A percentile compares a stretch with the other conserved stretches of the same genome.
Conservation (phyloP, 2,329 filamentous ascomycete genomes). For the Diaporthe batatas region DNA sequence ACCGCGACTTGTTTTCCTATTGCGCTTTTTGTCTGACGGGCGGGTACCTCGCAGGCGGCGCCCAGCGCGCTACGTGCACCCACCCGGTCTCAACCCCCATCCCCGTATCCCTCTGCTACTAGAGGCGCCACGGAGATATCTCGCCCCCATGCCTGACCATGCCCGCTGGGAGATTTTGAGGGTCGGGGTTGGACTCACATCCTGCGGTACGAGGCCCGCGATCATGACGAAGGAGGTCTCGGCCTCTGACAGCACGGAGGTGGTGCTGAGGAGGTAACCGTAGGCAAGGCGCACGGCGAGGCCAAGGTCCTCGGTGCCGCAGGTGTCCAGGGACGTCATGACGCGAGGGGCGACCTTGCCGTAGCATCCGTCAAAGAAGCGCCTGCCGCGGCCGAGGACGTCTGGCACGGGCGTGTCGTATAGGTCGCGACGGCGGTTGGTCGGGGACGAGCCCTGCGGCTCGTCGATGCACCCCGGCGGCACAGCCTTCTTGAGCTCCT, state of each 20-base stretch:
- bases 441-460: constrained; percentile 53
- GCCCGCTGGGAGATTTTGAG: neutral
- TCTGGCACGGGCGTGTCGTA: constrained; percentile 51
- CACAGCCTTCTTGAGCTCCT: constrained; percentile 59
- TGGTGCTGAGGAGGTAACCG: constrained; percentile 62
- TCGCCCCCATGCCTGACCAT: neutral
- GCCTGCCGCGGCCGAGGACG: constrained; percentile 58
- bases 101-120: neutral
- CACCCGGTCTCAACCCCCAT: neutral
- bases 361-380: constrained; percentile 63
- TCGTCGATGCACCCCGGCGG: constrained; percentile 58
- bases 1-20: neutral
- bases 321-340: constrained; percentile 62
- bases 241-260: constrained; percentile 56
- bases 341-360: constrained; percentile 62
- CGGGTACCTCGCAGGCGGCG: constrained; percentile 8
- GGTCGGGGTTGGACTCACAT: constrained; percentile 52
- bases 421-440: constrained; percentile 55
- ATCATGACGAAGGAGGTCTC: constrained; percentile 67
- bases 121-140: neutral
- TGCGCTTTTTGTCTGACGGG: neutral
- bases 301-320: constrained; percentile 64
- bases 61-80: constrained; percentile 21
- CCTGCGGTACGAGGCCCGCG: constrained; percentile 64
- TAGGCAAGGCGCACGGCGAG: constrained; percentile 63